A percentile compares a stretch with the other conserved stretches of the same genome.
Conservation (phyloP, 345 rosid genomes). For the Eucalyptus sp. region DNA sequence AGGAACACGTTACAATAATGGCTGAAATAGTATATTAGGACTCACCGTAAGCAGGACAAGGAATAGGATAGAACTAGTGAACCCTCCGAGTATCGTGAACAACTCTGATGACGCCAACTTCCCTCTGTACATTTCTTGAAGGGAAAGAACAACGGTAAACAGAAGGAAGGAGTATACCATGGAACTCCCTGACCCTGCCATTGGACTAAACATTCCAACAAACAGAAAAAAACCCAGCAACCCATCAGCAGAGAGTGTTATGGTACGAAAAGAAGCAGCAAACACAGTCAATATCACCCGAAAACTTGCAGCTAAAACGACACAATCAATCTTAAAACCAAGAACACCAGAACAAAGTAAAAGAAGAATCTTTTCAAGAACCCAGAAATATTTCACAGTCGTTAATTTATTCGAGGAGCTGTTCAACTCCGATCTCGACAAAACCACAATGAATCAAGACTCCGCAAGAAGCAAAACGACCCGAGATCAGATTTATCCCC, state of each 20-base stretch:
- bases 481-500: neutral
- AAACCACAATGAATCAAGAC: neutral
- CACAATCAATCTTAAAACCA: neutral
- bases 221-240: neutral
- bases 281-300: neutral
- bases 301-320: neutral
- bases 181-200: slow-evolving; percentile 82
- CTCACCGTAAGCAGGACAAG: slow-evolving; percentile 73
- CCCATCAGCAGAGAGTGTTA: neutral
- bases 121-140: slow-evolving; percentile 67
- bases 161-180: slow-evolving; percentile 67
- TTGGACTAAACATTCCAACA: neutral
- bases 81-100: slow-evolving; percentile 87
- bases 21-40: neutral
- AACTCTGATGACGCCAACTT: slow-evolving; percentile 80
- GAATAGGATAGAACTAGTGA: slow-evolving; percentile 76
- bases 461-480: neutral
- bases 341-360: neutral
- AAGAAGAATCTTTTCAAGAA: neutral
- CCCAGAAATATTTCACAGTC: neutral
- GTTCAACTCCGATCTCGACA: neutral
- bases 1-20: neutral
- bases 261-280: neutral
- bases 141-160: slow-evolving; percentile 65
- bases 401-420: neutral